Conservation (phyloP, 441 rosid genomes). For the Daphne laureola region DNA sequence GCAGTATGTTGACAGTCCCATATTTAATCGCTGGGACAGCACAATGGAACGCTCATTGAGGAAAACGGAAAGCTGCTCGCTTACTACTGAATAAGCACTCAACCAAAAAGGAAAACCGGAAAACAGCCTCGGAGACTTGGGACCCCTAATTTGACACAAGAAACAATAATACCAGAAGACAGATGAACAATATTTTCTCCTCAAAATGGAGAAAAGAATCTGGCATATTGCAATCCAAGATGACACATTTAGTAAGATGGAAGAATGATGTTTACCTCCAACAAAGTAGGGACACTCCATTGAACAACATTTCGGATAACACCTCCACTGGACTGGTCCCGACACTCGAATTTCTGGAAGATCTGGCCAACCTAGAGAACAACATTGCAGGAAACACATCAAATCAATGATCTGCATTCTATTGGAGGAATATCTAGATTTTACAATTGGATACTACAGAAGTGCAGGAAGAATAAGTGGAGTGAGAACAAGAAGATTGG, state of each 20-base stretch:
- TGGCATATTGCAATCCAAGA: slow-evolving; percentile 2
- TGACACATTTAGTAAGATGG: slow-evolving; percentile 8
- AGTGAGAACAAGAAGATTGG: no score
- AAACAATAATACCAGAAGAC: no score
- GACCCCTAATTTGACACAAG: not conserved
- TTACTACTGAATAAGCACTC: no score
- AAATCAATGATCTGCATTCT: not conserved
- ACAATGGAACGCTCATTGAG: no score
- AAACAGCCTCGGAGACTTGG: not conserved
- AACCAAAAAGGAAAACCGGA: no score
- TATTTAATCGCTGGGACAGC: no score
- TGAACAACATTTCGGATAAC: slow-evolving; percentile 66
- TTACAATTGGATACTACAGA: no score
- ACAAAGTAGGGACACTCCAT: slow-evolving; percentile 78
- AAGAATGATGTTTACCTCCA: slow-evolving; percentile 44
- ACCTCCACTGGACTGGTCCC: slow-evolving; percentile 53
- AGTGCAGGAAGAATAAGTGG: no score
- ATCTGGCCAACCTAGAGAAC: slow-evolving; percentile 70
- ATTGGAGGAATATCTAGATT: no score
- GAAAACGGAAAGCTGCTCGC: no score
- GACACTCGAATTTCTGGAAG: slow-evolving; percentile 73
- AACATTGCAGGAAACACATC: slow-evolving; percentile 2
- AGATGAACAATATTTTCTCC: not conserved
- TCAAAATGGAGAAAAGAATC: not conserved
- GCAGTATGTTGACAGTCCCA: no score